Evolutionary conservation across 495 filamentous ascomycete species (phyloP).

Genomic region (Geoglossum glabrum): DNA sequence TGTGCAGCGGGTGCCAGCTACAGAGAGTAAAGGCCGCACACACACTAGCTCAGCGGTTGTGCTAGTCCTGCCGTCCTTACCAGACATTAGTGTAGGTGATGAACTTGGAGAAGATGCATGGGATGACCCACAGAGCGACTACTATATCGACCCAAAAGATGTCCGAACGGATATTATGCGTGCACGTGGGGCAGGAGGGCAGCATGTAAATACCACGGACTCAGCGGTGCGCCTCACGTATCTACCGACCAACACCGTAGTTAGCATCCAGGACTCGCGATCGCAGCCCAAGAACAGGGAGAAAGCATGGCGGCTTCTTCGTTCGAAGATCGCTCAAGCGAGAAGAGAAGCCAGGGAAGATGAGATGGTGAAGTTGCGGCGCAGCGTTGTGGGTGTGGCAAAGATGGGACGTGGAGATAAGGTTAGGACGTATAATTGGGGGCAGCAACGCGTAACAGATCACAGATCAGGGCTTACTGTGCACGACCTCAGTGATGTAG

Average conservation of each 20-base stretch:
- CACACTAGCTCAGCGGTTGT: constrained; percentile 87
- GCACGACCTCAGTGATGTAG: constrained; percentile 62
- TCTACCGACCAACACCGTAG: constrained; percentile 64
- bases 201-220: constrained; percentile 97
- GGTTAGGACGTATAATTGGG: constrained; percentile 86
- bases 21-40: constrained; percentile 72
- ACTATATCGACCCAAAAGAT: constrained; percentile 71
- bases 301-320: constrained; percentile 67
- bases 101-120: constrained; percentile 36
- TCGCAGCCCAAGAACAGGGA: constrained; percentile 81
- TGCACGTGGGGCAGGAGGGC: constrained; percentile 76
- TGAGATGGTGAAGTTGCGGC: constrained; percentile 46
- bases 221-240: constrained; percentile 88
- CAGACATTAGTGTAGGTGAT: constrained; percentile 27
- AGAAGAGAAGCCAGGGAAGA: constrained; percentile 73
- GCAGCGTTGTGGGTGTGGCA: constrained; percentile 53
- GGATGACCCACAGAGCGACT: constrained; percentile 72
- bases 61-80: constrained; percentile 73
- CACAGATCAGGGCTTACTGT: constrained; percentile 70
- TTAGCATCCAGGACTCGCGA: constrained; percentile 78
- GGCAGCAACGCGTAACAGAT: constrained; percentile 84
- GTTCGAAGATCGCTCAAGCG: constrained; percentile 62
- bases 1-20: constrained; percentile 80
- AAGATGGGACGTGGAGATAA: constrained; percentile 82
- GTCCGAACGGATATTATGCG: constrained; percentile 81